phyloP scores from a whole-genome alignment of 495 filamentous ascomycete species.

The Talaromyces liani region DNA sequence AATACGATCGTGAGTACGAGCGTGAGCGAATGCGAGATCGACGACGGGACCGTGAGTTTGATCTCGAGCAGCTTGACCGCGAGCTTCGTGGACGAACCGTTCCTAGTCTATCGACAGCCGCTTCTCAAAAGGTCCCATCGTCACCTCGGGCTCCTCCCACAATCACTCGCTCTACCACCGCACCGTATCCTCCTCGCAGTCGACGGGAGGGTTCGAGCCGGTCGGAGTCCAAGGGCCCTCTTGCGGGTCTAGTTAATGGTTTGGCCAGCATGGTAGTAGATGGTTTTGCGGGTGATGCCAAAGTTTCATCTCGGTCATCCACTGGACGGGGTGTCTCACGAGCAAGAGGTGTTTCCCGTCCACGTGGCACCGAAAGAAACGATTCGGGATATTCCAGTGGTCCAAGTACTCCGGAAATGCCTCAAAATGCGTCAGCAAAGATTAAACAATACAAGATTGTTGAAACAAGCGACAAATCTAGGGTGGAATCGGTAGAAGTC shows the following conservation, averaged over 20 bases:
- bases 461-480: not conserved
- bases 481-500: not conserved
- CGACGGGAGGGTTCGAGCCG: constrained; percentile 19
- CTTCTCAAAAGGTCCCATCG: constrained; percentile 6
- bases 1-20: not conserved
- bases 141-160: constrained; percentile 2
- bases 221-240: constrained; percentile 23
- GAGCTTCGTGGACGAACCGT: not conserved
- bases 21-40: not conserved
- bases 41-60: not conserved
- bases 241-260: constrained; percentile 17
- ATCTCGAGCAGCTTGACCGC: not conserved
- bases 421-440: constrained; percentile 15
- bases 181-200: constrained; percentile 4
- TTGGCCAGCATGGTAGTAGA: constrained; percentile 18
- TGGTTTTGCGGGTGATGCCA: constrained; percentile 6
- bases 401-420: constrained; percentile 33
- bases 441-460: not conserved
- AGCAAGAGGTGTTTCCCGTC: constrained; percentile 19
- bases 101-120: not conserved
- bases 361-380: constrained; percentile 23
- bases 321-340: constrained; percentile 19
- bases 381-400: constrained; percentile 41
- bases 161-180: constrained; percentile 5
- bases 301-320: constrained; percentile 14